phyloP scores from a whole-genome alignment of 768 basidiomycete genomes.

The Amanita exitialis region DNA sequence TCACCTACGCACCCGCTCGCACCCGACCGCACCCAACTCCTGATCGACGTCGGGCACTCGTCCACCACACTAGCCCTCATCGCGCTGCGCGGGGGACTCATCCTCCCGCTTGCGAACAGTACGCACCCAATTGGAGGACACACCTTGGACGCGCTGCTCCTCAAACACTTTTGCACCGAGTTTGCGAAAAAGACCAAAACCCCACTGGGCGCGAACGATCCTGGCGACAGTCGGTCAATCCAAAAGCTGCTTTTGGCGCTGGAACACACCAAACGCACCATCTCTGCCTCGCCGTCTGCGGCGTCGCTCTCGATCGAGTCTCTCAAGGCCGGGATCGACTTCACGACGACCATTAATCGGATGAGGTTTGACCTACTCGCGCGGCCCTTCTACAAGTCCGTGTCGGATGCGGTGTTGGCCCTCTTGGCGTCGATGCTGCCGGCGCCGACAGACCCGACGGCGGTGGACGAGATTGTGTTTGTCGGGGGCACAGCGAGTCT shows the following conservation, averaged over 20 bases:
- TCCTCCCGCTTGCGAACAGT: conserved; percentile 48
- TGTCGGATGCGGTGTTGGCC: conserved; percentile 38
- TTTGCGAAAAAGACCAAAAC: conserved; percentile 95
- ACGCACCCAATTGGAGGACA: conserved; percentile 52
- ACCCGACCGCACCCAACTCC: conserved; percentile 64
- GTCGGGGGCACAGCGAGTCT: conserved; percentile 68
- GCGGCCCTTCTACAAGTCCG: conserved; percentile 46
- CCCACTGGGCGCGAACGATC: conserved; percentile 43
- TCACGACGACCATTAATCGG: conserved; percentile 53
- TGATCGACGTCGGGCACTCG: conserved; percentile 77
- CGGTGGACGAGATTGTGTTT: conserved; percentile 74
- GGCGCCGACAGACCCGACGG: conserved; percentile 42
- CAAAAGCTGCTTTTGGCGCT: conserved; percentile 90
- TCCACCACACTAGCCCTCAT: conserved; percentile 61
- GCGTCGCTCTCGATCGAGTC: conserved; percentile 91
- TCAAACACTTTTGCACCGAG: conserved; percentile 89
- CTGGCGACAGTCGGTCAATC: conserved; percentile 72
- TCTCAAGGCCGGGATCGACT: conserved; percentile 89
- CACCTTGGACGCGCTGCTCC: conserved; percentile 69
- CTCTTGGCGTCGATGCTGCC: conserved; percentile 37
- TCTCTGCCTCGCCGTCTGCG: conserved; percentile 78
- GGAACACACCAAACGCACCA: conserved; percentile 90
- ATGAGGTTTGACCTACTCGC: conserved; percentile 58
- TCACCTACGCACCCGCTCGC: conserved; percentile 21
- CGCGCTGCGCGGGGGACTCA: conserved; percentile 67